Conservation (phyloP, 2,329 filamentous ascomycete species). For the Tolypocladium tropicale region DNA sequence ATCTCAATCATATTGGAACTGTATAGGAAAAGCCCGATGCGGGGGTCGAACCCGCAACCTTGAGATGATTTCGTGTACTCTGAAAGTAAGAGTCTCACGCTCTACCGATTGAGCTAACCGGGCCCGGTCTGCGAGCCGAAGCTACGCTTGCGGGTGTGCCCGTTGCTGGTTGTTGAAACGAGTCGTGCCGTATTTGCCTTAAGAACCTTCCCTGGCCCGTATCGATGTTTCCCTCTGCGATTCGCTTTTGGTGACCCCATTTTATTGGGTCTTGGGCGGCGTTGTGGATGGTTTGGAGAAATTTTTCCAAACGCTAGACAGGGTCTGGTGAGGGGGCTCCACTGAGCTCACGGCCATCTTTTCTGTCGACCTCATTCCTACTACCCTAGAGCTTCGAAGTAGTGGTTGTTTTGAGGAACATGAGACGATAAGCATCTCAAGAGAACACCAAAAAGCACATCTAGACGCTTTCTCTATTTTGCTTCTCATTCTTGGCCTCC, state of each 20-base stretch:
- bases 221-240: neutral
- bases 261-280: neutral
- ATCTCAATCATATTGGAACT: neutral
- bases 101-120: slow-evolving; percentile 43
- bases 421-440: too few species aligned
- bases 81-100: slow-evolving; percentile 54
- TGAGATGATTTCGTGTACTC: slow-evolving; percentile 21
- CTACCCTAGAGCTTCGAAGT: neutral
- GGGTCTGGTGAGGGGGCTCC: neutral
- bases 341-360: neutral
- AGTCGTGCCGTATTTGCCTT: neutral
- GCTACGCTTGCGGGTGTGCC: neutral
- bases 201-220: neutral
- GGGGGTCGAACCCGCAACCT: slow-evolving; percentile 45
- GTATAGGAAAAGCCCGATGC: slow-evolving; percentile 28
- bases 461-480: too few species aligned
- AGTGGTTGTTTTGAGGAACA: too few species aligned
- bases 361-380: too few species aligned
- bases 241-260: neutral
- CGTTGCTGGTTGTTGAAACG: neutral
- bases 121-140: slow-evolving; percentile 8
- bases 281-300: neutral
- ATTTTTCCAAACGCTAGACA: neutral
- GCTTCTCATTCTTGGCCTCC: too few species aligned
- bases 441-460: too few species aligned